Percentiles rank a stretch among this genome's conserved stretches.
These are phyloP conservation scores for Sedum album DNA, from an alignment of 164 flowering plant genomes.

Conservation along the genomic window DNA sequence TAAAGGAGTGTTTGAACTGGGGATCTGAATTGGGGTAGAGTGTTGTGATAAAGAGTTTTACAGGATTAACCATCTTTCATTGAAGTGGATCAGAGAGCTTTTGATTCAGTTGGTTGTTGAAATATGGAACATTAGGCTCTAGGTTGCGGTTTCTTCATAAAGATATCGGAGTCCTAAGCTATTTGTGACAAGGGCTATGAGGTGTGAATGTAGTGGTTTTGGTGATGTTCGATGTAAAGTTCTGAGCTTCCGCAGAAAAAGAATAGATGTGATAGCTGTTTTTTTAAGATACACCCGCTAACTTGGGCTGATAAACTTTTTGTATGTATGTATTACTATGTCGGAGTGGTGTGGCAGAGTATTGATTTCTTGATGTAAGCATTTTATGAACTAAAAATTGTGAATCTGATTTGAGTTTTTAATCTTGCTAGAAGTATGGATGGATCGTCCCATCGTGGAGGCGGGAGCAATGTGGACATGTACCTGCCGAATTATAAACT, in stretches of 20 bases:
- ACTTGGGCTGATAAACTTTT: neutral
- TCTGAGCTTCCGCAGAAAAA: neutral
- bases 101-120: neutral
- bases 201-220: neutral
- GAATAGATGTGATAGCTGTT: neutral
- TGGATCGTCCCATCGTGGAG: conserved; percentile 34
- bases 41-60: neutral
- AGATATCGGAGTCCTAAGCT: too few species aligned
- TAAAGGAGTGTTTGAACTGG: neutral
- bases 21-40: neutral
- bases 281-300: neutral
- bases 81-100: too few species aligned
- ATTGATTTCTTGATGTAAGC: neutral
- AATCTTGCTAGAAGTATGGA: neutral
- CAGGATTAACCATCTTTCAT: too few species aligned
- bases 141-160: too few species aligned
- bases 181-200: neutral
- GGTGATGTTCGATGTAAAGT: neutral
- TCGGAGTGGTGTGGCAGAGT: neutral
- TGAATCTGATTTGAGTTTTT: neutral
- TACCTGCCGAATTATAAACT: conserved; percentile 54
- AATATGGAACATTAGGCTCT: too few species aligned
- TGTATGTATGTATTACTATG: neutral
- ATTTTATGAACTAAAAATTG: neutral
- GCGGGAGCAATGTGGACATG: conserved; percentile 29